Evolutionary conservation across 805 yeast genomes (phyloP).

Genomic region (Saccharomycopsis lassenensis): DNA sequence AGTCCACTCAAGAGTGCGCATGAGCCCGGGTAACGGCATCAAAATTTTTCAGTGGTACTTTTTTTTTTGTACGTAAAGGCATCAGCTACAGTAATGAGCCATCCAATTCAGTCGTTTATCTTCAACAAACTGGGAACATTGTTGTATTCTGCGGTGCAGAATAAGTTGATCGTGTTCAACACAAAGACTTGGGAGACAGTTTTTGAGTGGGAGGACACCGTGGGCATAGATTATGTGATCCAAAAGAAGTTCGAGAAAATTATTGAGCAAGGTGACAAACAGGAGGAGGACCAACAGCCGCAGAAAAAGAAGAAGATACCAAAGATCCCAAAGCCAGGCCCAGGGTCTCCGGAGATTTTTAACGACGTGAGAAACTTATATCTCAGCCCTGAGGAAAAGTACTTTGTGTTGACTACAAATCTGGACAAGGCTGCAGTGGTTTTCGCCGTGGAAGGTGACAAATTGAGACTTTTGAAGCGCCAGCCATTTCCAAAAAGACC

Average conservation of each 20-base stretch:
- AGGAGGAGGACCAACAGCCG: constrained; percentile 23
- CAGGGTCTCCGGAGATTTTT: constrained; percentile 57
- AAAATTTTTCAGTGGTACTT: background rate
- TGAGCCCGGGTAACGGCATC: background rate
- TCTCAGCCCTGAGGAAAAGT: constrained; percentile 40
- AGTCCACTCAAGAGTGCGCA: too few species aligned
- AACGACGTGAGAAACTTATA: constrained; percentile 58
- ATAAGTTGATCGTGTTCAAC: constrained; percentile 44
- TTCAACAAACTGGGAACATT: constrained; percentile 34
- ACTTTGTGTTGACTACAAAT: constrained; percentile 63
- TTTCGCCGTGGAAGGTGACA: constrained; percentile 30
- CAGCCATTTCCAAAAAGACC: constrained; percentile 88
- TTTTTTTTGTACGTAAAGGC: background rate
- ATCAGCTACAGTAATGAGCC: constrained; percentile 37
- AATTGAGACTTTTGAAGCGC: constrained; percentile 44
- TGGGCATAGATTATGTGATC: constrained; percentile 35
- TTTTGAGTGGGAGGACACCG: constrained; percentile 57
- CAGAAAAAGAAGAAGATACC: constrained; percentile 29
- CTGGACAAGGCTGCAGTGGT: constrained; percentile 73
- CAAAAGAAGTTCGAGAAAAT: constrained; percentile 38
- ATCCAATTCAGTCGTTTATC: constrained; percentile 55
- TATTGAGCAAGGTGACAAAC: constrained; percentile 25
- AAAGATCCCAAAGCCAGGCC: constrained; percentile 51
- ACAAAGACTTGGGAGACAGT: constrained; percentile 29
- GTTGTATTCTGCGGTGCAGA: constrained; percentile 48